These are phyloP conservation scores for Phyllosticta capitalensis DNA, from an alignment of 2,329 filamentous ascomycete genomes.

Conservation along the genomic window DNA sequence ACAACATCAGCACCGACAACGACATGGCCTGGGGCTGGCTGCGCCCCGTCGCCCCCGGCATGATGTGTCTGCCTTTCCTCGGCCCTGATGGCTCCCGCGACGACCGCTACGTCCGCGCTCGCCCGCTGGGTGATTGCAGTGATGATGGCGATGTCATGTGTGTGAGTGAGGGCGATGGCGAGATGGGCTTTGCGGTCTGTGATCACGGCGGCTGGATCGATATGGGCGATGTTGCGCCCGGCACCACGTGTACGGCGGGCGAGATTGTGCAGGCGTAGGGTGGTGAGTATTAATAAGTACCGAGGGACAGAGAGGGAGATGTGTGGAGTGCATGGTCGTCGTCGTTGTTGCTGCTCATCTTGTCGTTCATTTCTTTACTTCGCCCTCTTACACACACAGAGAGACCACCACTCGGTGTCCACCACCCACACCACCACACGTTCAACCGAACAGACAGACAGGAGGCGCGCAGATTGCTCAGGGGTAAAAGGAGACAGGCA, in stretches of 20 bases:
- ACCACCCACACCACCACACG: neutral
- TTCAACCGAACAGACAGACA: neutral
- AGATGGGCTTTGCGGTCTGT: constrained; percentile 2
- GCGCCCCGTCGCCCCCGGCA: constrained; percentile 25
- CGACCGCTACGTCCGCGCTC: constrained; percentile 21
- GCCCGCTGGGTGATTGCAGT: constrained; percentile 21
- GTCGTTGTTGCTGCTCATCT: neutral
- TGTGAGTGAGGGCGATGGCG: neutral
- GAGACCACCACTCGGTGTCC: neutral
- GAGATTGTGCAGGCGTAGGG: constrained; percentile 6
- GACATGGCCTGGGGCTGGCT: constrained; percentile 23
- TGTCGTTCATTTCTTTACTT: neutral
- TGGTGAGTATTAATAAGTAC: neutral
- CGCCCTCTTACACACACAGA: too few relatives aligned
- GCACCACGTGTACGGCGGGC: constrained; percentile 5
- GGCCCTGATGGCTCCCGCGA: constrained; percentile 20
- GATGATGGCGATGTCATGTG: constrained; percentile 15
- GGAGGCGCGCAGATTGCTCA: neutral
- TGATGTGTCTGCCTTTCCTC: constrained; percentile 25
- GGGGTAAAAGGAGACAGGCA: neutral
- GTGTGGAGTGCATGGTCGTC: neutral
- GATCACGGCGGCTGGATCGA: constrained; percentile 10
- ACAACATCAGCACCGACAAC: constrained; percentile 3
- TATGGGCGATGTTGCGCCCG: constrained; percentile 11
- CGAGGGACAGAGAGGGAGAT: neutral